phyloP scores from a whole-genome alignment of 2,329 filamentous ascomycete genomes.

The Pyrenophora teres region DNA sequence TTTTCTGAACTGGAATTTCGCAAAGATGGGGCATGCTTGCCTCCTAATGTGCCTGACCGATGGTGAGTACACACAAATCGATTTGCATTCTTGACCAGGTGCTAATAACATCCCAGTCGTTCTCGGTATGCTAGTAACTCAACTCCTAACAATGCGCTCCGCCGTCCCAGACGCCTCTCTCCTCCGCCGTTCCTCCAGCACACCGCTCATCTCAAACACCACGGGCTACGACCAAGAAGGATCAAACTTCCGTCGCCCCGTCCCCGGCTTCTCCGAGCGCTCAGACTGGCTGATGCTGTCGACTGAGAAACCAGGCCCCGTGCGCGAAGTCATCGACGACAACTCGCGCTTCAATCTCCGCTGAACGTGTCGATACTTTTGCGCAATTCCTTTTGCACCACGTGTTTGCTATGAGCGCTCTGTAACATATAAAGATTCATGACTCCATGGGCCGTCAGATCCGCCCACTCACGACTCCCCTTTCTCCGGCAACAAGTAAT shows the following conservation, averaged over 20 bases:
- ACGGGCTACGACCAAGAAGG: background rate
- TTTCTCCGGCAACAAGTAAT: too few species aligned
- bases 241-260: background rate
- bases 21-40: slow-evolving; percentile 45
- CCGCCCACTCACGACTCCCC: too few species aligned
- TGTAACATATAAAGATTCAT: too few species aligned
- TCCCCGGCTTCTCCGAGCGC: background rate
- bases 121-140: slow-evolving; percentile 24
- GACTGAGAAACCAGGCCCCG: background rate
- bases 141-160: slow-evolving; percentile 26
- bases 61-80: slow-evolving; percentile 31
- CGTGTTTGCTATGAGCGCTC: too few species aligned
- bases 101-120: slow-evolving; percentile 17
- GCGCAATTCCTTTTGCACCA: background rate
- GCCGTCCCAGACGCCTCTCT: background rate
- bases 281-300: background rate
- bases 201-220: background rate
- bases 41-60: slow-evolving; percentile 46
- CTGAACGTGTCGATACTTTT: background rate
- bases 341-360: background rate
- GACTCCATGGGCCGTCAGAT: too few species aligned
- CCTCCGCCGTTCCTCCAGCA: background rate
- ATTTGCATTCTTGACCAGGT: too few species aligned
- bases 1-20: slow-evolving; percentile 30
- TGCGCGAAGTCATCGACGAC: background rate